phyloP scores from a whole-genome alignment of 2,329 filamentous ascomycete species.

The Trichoderma sp. region DNA sequence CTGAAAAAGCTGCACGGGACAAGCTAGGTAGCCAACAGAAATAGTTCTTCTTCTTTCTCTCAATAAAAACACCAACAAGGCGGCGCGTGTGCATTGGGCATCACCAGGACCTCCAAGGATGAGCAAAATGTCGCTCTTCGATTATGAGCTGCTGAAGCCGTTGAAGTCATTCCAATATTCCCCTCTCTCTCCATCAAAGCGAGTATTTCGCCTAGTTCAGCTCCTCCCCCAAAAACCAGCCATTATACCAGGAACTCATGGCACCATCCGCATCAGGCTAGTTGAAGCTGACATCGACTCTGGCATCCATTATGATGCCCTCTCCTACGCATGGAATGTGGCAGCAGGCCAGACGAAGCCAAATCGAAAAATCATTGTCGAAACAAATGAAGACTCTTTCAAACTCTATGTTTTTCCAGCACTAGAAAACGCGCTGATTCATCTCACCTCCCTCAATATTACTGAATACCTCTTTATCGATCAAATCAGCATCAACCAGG shows the following conservation, averaged over 20 bases:
- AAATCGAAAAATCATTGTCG: slow-evolving; percentile 32
- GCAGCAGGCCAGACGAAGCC: slow-evolving; percentile 21
- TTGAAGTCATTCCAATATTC: slow-evolving; percentile 18
- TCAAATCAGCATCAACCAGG: slow-evolving; percentile 37
- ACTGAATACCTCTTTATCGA: slow-evolving; percentile 33
- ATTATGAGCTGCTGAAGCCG: not conserved
- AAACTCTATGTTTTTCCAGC: slow-evolving; percentile 31
- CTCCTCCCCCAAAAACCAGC: slow-evolving; percentile 28
- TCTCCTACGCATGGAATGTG: slow-evolving; percentile 36
- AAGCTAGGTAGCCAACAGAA: not conserved
- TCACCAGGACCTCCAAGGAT: not conserved
- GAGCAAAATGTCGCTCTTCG: slow-evolving; percentile 9
- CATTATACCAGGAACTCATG: slow-evolving; percentile 24
- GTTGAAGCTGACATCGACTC: slow-evolving; percentile 28
- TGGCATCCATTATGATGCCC: slow-evolving; percentile 30
- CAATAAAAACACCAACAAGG: not conserved
- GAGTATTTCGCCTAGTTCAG: slow-evolving; percentile 31
- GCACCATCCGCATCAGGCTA: slow-evolving; percentile 32
- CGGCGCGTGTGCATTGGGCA: not conserved
- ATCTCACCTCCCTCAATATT: slow-evolving; percentile 21
- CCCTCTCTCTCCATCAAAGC: slow-evolving; percentile 9
- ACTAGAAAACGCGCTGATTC: slow-evolving; percentile 34
- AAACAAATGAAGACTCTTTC: slow-evolving; percentile 19
- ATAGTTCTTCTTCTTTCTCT: not conserved
- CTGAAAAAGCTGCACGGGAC: slow-evolving; percentile 19